phyloP scores from a whole-genome alignment of 2,329 filamentous ascomycete species.

The Fusarium redolens region DNA sequence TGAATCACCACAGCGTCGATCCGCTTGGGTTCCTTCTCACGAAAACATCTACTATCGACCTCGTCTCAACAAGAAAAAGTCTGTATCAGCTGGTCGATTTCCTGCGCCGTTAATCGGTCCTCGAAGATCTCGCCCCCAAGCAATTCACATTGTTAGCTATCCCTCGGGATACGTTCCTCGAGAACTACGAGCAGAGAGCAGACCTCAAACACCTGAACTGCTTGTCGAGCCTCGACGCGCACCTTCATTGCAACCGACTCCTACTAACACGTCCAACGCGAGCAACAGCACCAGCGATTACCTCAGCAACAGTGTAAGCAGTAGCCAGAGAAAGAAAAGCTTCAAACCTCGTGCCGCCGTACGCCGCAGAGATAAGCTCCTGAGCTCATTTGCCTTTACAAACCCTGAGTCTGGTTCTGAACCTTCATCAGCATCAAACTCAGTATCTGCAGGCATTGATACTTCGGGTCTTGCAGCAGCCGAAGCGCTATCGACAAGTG shows the following conservation, averaged over 20 bases:
- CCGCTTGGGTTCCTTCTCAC: conserved; percentile 44
- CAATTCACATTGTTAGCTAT: conserved; percentile 57
- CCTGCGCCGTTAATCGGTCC: conserved; percentile 55
- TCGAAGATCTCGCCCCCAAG: conserved; percentile 53
- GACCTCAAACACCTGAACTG: conserved; percentile 28
- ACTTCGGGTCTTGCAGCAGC: conserved; percentile 23
- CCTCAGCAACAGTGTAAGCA: conserved; percentile 14
- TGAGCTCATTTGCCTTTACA: conserved; percentile 19
- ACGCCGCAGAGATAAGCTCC: conserved; percentile 31
- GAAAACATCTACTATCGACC: conserved; percentile 45
- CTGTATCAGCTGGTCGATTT: conserved; percentile 41
- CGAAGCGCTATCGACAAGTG: conserved; percentile 21
- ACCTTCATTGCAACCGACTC: conserved; percentile 37
- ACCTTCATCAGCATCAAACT: conserved; percentile 1
- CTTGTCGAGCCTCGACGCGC: conserved; percentile 24
- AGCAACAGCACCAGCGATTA: conserved; percentile 5
- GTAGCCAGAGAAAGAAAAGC: conserved; percentile 42
- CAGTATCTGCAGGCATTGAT: conserved; percentile 1
- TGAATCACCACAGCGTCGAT: conserved; percentile 34
- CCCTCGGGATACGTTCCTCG: conserved; percentile 58
- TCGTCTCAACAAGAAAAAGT: conserved; percentile 40
- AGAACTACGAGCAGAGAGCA: conserved; percentile 52
- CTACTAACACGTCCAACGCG: conserved; percentile 11
- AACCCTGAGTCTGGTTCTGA: conserved; percentile 22
- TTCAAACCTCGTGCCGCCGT: conserved; percentile 14